Evolutionary conservation across 352 stramenopile genomes (phyloP), one percentile per base, ranked within the genome.

Genomic region (Globisporangium recalcitrans): DNA sequence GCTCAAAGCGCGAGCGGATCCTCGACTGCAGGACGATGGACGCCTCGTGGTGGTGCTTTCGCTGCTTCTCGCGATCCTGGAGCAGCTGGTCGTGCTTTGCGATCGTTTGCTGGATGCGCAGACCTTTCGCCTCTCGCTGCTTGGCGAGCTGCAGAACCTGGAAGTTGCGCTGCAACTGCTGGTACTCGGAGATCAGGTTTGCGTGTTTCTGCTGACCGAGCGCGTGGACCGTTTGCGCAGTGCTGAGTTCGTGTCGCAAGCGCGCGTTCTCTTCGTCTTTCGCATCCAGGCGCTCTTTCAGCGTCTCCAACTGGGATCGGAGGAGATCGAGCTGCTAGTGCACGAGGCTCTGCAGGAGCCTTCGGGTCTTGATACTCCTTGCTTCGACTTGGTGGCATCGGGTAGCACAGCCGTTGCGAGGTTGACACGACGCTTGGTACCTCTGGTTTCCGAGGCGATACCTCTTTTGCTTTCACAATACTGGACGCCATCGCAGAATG

Each of bases 1-100:
- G 77, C 60, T 91, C 78, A 6, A 91, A 59, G 3, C 78, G 63
- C 4, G 73, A 69, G 1, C 80, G 72, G 16, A 88, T 62, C 51
- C 69, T 83, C 16, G 76, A 87, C 51, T 91, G 82, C 16, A 91
- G 58, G 0, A 87, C 65, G 24, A 87, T 82, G 0, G 82, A 91
- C 0, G 82, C 82, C 22, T 74, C 62, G 14, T 79, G 60, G 1
- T 77, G 72, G n/a, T 67, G 65, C 24, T 67, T 38, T 4, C 78
- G 74, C 4, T 64, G 57, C 0, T 19, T 34, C 8, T 81, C 73
- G 5, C 82, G 76, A 9, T 77, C 70, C n/a, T 66, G 58, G 0
- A 82, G 73, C 10, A 72, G 14, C 21, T 71, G 63, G 6, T 84
- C 74, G 51, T 90, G 78, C 6, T 58, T 54, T 10, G 59, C 62